phyloP scores from a whole-genome alignment of 2,329 filamentous ascomycete species.

The Zasmidium cellare region DNA sequence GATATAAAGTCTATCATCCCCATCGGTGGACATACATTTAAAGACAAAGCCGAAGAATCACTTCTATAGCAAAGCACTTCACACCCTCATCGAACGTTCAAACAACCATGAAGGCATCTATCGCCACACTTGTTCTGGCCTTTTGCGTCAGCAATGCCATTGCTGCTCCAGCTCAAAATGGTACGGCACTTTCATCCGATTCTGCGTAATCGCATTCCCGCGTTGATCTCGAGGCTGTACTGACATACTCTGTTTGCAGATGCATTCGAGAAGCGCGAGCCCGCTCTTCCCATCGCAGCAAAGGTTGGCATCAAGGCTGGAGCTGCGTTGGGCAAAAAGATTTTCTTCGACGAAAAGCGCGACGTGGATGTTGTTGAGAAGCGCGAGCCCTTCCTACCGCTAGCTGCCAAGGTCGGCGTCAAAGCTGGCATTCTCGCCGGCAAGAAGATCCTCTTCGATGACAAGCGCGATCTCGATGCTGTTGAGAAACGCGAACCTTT shows the following conservation, averaged over 20 bases:
- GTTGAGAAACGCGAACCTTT: background rate
- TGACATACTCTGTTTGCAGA: background rate
- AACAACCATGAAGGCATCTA: background rate
- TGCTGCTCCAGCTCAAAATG: background rate
- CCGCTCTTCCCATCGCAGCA: background rate
- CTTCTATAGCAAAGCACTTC: background rate
- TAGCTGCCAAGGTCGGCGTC: background rate
- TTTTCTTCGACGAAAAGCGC: constrained; percentile 1
- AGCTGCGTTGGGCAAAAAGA: background rate
- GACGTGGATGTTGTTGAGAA: background rate
- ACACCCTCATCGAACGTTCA: background rate
- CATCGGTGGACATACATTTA: too few species aligned
- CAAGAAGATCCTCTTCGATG: background rate
- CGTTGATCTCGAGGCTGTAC: too few species aligned
- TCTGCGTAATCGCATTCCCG: too few species aligned
- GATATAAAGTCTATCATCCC: too few species aligned
- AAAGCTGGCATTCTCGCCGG: background rate
- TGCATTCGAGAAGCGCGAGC: background rate
- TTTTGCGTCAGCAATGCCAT: background rate
- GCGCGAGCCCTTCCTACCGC: background rate
- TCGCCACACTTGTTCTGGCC: background rate
- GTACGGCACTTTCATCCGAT: background rate
- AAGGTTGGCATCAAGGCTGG: constrained; percentile 3
- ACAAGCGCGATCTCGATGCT: background rate
- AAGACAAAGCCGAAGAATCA: too few species aligned